These are phyloP conservation scores for Claviceps pazoutovae DNA, from an alignment of 2,329 filamentous ascomycete genomes.

Conservation along the genomic window DNA sequence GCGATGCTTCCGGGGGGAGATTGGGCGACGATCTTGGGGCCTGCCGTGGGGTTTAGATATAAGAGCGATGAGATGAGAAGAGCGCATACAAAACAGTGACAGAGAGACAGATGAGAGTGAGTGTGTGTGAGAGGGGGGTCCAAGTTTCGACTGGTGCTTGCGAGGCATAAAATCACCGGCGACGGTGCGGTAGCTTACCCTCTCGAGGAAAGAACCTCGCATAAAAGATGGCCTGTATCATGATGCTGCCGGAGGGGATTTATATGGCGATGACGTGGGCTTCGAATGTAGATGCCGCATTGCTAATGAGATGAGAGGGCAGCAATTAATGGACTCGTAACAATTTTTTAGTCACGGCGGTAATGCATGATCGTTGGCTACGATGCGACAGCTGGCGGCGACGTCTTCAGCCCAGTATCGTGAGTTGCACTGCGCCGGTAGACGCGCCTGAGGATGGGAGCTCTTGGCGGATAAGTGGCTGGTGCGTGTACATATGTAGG, in stretches of 20 bases:
- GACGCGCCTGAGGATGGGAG: background rate
- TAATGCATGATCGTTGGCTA: background rate
- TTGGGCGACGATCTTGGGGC: slow-evolving; percentile 46
- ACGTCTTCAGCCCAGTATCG: background rate
- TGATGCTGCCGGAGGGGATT: slow-evolving; percentile 15
- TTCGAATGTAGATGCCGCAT: background rate
- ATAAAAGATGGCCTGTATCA: slow-evolving; percentile 61
- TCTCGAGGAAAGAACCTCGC: slow-evolving; percentile 53
- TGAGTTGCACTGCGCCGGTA: background rate
- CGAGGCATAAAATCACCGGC: background rate
- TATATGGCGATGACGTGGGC: background rate
- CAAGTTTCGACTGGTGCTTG: too few species aligned
- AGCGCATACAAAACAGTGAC: background rate
- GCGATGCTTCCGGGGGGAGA: slow-evolving; percentile 16
- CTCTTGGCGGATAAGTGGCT: too few species aligned
- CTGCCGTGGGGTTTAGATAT: slow-evolving; percentile 18
- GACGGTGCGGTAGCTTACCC: slow-evolving; percentile 25
- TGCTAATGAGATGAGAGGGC: background rate
- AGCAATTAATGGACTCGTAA: background rate
- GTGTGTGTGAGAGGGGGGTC: background rate
- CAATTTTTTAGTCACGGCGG: background rate
- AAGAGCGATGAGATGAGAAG: background rate
- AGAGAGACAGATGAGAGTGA: background rate
- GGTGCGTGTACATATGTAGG: too few species aligned
- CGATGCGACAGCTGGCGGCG: background rate